Conservation (phyloP, 163 green algal genomes). For the Chlorella variabilis region DNA sequence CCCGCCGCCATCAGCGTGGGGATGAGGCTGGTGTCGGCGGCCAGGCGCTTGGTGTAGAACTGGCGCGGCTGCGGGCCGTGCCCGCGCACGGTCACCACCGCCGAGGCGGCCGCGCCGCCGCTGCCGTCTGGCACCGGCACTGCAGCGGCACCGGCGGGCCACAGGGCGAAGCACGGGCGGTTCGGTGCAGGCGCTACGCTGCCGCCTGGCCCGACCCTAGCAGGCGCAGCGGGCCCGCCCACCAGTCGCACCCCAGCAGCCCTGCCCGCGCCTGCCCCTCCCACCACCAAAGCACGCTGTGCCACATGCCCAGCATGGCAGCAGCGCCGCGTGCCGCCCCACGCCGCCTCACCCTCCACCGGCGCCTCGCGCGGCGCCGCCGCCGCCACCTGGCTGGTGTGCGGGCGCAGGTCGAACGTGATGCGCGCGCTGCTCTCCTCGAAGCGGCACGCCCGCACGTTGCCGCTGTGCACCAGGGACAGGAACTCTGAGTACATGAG, state of each 20-base stretch:
- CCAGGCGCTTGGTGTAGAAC: conserved; percentile 25
- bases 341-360: conserved; percentile 8
- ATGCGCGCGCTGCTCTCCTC: conserved; percentile 36
- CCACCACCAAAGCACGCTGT: no score
- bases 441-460: conserved; percentile 56
- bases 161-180: not conserved
- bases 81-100: conserved; percentile 2
- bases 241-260: no score
- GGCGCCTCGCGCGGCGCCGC: not conserved
- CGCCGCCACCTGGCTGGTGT: conserved; percentile 8
- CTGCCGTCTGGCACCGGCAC: not conserved
- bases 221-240: no score
- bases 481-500: conserved; percentile 83
- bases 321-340: no score
- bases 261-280: no score
- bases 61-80: conserved; percentile 16
- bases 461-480: conserved; percentile 59
- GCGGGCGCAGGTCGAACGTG: conserved; percentile 39
- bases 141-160: no score
- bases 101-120: not conserved
- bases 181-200: no score
- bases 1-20: conserved; percentile 62
- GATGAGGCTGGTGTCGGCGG: conserved; percentile 52
- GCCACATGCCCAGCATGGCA: no score
- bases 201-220: no score